Evolutionary conservation across 2,329 filamentous ascomycete genomes (phyloP), one percentile per base, ranked within the genome.

Genomic region (Aspergillus vadensis): DNA sequence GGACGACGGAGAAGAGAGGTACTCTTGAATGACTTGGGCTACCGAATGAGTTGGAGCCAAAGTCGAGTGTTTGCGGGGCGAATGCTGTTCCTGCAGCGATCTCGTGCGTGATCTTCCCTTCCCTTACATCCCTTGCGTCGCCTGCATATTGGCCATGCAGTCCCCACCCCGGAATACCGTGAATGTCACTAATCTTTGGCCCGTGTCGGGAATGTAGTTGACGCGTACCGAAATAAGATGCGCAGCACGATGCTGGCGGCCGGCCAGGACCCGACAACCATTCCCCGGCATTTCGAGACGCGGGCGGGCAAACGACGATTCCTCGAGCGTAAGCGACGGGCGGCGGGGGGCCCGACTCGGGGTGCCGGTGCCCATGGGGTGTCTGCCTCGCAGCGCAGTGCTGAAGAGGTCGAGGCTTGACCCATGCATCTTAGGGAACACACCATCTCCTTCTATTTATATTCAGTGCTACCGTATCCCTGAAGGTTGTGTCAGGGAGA

Each of bases 21-120:
- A n/a, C 86, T 91, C 52, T 80, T 98, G 63, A 98, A 98, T 73
- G 93, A 98, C 72, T 80, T 98, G 49, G 94, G 92, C 2, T 96
- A 96, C 75, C 87, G 94, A 50, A 96, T 99, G 91, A 93, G 91
- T 52, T 99, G 95, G 94, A 88, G 93, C 57, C 94, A 98, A 79
- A 95, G 92, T 74, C 85, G 94, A 70, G 91, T 94, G 10, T 97
- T 98, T 80, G 89, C 92, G 1, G 91, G 90, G 12, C 85, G 92
- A 68, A 92, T 89, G 43, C 83, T 97, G 51, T 97, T 97, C 76
- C 81, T 97, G 70, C 94, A 97, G 76, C 88, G 92, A 82, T 93
- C 93, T 69, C 81, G 93, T 97, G 81, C 87, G 92, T 90, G 50
- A 53, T 60, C 30, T 39, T 52, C n/a, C 53, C 30, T 38, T 17